Conservation (phyloP, 2,329 filamentous ascomycete species). For the Coniella vitis region DNA sequence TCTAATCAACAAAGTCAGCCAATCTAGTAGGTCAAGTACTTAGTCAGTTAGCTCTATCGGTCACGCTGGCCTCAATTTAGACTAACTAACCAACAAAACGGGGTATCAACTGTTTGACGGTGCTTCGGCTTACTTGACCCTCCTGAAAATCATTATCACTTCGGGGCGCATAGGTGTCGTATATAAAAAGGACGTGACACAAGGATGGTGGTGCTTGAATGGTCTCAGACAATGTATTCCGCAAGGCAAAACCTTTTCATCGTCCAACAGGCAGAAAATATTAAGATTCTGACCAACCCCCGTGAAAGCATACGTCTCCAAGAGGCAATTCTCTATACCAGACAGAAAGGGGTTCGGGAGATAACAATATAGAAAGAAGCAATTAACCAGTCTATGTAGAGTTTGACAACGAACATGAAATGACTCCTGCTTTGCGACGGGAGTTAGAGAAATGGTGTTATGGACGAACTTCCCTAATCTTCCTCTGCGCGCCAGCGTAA, state of each 20-base stretch:
- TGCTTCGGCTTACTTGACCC: no score
- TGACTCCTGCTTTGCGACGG: slow-evolving; percentile 14
- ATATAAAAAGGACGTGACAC: not conserved
- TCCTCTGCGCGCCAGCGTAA: slow-evolving; percentile 10
- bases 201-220: not conserved
- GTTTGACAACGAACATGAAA: slow-evolving; percentile 14
- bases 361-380: slow-evolving; percentile 1
- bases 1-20: no score
- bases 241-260: not conserved
- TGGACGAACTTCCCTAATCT: slow-evolving; percentile 11
- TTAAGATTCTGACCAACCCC: no score
- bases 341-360: not conserved
- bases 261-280: not conserved
- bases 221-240: slow-evolving; percentile 1
- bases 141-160: no score
- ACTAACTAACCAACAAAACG: no score
- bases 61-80: no score
- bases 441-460: slow-evolving; percentile 11
- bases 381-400: slow-evolving; percentile 17
- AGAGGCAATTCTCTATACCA: not conserved
- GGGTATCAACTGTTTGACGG: no score
- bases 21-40: no score
- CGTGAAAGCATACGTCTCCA: no score
- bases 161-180: no score
- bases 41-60: no score